Evolutionary conservation across 768 basidiomycete genomes (phyloP).

Genomic region (Candolleomyces aberdarensis): DNA sequence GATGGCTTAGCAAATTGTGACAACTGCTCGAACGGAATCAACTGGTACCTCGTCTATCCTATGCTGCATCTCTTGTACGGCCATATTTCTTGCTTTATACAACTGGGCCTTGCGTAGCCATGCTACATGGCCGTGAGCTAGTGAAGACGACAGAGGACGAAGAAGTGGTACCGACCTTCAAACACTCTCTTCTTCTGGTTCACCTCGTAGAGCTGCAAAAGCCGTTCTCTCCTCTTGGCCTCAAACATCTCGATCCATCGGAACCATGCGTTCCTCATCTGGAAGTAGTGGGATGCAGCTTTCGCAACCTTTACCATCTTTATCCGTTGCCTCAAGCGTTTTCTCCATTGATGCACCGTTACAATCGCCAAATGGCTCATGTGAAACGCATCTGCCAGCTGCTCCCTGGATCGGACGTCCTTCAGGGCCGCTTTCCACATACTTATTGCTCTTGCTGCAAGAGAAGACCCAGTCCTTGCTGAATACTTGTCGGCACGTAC

Average conservation of each 20-base stretch:
- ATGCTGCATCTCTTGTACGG: slow-evolving; percentile 15
- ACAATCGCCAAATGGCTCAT: background rate
- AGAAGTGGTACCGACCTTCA: slow-evolving; percentile 12
- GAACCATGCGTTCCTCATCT: slow-evolving; percentile 44
- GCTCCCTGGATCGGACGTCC: background rate
- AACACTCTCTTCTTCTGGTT: slow-evolving; percentile 38
- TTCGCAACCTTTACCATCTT: slow-evolving; percentile 53
- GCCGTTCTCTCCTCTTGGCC: slow-evolving; percentile 41
- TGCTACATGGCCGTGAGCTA: background rate
- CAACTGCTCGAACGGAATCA: background rate
- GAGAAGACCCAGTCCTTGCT: background rate
- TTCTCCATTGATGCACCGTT: slow-evolving; percentile 42
- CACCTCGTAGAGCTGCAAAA: slow-evolving; percentile 25
- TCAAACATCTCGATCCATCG: slow-evolving; percentile 46
- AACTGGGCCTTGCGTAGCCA: background rate
- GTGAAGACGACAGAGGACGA: background rate
- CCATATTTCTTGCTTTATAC: background rate
- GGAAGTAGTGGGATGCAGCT: slow-evolving; percentile 49
- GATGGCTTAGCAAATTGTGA: background rate
- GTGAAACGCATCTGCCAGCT: slow-evolving; percentile 6
- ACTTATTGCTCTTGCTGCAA: background rate
- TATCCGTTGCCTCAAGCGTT: slow-evolving; percentile 46
- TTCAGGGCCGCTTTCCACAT: background rate
- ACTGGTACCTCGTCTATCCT: slow-evolving; percentile 34
- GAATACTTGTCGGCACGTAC: slow-evolving; percentile 1